Conservation (phyloP, 2,329 filamentous ascomycete genomes). For the Colletotrichum coccodes region DNA sequence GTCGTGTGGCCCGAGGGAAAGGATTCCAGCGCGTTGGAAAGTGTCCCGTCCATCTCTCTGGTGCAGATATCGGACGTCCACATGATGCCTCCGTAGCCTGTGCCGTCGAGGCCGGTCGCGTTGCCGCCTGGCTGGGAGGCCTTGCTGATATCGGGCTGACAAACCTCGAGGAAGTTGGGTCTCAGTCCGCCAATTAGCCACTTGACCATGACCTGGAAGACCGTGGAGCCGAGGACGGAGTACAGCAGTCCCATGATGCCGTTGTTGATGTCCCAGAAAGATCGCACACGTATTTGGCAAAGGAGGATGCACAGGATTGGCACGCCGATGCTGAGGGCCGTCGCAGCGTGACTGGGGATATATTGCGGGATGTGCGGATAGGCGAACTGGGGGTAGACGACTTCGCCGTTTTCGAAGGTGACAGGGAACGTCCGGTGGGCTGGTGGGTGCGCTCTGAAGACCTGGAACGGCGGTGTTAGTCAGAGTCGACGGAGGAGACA, state of each 20-base stretch:
- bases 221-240: constrained; percentile 73
- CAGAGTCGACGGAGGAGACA: constrained; percentile 37
- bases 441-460: constrained; percentile 72
- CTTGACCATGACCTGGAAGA: constrained; percentile 82
- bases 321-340: constrained; percentile 71
- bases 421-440: constrained; percentile 76
- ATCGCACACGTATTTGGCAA: constrained; percentile 74
- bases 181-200: constrained; percentile 78
- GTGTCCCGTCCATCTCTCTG: constrained; percentile 69
- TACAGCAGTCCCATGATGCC: constrained; percentile 76
- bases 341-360: constrained; percentile 76
- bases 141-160: constrained; percentile 66
- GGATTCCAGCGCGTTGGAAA: constrained; percentile 76
- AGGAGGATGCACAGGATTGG: constrained; percentile 73
- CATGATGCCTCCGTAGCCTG: constrained; percentile 70
- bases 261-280: constrained; percentile 79
- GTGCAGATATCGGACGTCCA: constrained; percentile 78
- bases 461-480: constrained; percentile 46
- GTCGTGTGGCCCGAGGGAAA: constrained; percentile 81
- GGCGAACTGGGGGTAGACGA: constrained; percentile 77
- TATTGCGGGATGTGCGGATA: constrained; percentile 78
- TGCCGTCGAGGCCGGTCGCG: constrained; percentile 53
- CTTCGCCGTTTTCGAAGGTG: constrained; percentile 71
- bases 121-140: constrained; percentile 53
- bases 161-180: constrained; percentile 78